Percentiles rank a stretch among this genome's conserved stretches.
phyloP scores from a whole-genome alignment of 2,329 filamentous ascomycete species.

The Aureobasidium sp. region DNA sequence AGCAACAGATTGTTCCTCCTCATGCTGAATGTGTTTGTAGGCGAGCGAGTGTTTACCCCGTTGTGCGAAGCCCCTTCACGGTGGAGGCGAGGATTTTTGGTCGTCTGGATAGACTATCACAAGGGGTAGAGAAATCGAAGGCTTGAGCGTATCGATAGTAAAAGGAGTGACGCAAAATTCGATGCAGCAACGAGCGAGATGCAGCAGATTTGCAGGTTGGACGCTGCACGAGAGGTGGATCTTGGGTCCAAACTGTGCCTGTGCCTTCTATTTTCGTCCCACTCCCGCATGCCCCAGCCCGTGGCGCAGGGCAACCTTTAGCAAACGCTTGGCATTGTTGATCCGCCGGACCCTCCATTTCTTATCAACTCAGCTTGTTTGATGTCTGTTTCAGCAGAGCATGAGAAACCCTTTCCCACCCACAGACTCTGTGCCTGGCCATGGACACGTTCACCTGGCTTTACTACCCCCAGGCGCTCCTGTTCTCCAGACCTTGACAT shows the following conservation, averaged over 20 bases:
- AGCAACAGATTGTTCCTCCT: neutral
- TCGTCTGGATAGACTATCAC: neutral
- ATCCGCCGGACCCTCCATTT: neutral
- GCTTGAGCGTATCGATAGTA: neutral
- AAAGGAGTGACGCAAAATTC: constrained; percentile 1
- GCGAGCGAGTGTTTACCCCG: constrained; percentile 7
- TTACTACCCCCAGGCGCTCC: constrained; percentile 65
- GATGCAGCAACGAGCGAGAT: neutral
- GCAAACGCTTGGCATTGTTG: neutral
- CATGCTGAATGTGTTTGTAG: neutral
- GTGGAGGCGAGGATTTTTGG: neutral
- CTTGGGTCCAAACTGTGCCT: neutral
- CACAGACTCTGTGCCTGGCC: constrained; percentile 66
- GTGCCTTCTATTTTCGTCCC: neutral
- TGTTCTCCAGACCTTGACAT: constrained; percentile 66
- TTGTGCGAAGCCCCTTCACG: neutral
- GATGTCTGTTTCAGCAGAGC: constrained; percentile 2
- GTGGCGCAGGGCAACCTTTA: constrained; percentile 9
- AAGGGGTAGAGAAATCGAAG: neutral
- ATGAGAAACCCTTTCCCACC: constrained; percentile 65
- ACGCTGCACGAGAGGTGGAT: neutral
- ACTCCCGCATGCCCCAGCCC: neutral
- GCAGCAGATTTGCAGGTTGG: constrained; percentile 1
- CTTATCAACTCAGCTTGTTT: neutral
- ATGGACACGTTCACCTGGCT: constrained; percentile 68